Conservation (phyloP, 2,329 filamentous ascomycete species). For the Achaetomium macrosporum region DNA sequence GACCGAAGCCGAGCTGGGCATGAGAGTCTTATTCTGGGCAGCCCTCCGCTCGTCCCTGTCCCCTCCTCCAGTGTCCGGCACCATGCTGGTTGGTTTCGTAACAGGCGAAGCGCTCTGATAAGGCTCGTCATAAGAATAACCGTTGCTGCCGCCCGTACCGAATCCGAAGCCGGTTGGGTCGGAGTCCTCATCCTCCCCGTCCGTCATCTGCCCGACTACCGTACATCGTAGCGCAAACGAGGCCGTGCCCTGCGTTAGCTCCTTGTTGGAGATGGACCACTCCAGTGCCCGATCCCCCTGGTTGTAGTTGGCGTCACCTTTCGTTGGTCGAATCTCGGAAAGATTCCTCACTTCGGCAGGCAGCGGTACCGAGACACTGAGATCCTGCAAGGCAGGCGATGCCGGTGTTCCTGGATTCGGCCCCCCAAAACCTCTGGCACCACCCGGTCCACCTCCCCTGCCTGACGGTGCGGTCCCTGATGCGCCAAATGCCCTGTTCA, state of each 20-base stretch:
- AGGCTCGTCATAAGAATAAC: conserved; percentile 48
- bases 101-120: conserved; percentile 40
- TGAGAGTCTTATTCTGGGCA: conserved; percentile 67
- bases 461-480: conserved; percentile 23
- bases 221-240: conserved; percentile 74
- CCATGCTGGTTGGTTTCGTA: conserved; percentile 16
- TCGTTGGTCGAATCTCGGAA: conserved; percentile 71
- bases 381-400: conserved; percentile 64
- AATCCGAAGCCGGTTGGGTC: conserved; percentile 50
- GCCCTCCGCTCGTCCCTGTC: conserved; percentile 51
- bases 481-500: conserved; percentile 58
- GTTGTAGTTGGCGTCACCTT: conserved; percentile 77
- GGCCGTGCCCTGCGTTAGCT: conserved; percentile 60
- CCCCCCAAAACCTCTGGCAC: conserved; percentile 39
- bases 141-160: conserved; percentile 18
- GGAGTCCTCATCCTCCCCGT: conserved; percentile 44
- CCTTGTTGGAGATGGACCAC: conserved; percentile 77
- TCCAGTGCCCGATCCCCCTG: conserved; percentile 67
- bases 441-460: conserved; percentile 27
- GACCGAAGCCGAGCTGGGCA: conserved; percentile 72
- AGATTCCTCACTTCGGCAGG: conserved; percentile 75
- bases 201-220: conserved; percentile 59
- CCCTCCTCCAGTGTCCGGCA: conserved; percentile 25
- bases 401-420: conserved; percentile 49
- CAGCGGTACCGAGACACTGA: conserved; percentile 72